Conservation (phyloP, 192 early-diverging fungal genomes). For the Coemansia sp. region DNA sequence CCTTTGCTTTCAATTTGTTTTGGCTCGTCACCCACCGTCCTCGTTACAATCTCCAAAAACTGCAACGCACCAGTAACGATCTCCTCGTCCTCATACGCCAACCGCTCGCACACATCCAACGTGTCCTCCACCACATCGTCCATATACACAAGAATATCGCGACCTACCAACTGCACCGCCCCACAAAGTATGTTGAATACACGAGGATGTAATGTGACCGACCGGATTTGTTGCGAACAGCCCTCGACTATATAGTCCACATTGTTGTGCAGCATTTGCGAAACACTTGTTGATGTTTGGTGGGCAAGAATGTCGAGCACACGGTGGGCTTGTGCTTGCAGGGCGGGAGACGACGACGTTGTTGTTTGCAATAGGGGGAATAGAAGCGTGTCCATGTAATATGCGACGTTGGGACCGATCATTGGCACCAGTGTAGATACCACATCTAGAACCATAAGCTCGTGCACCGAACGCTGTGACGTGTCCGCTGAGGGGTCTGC, state of each 20-base stretch:
- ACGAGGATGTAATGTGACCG: conserved; percentile 23
- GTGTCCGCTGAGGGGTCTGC: conserved; percentile 3
- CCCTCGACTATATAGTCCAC: conserved; percentile 51
- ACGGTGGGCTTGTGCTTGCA: conserved; percentile 20
- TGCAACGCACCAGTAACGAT: conserved; percentile 17
- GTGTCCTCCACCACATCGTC: conserved; percentile 50
- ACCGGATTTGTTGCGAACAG: conserved; percentile 37
- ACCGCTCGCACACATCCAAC: conserved; percentile 40
- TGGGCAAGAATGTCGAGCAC: conserved; percentile 20
- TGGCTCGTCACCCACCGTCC: conserved; percentile 12
- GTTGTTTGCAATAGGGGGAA: conserved; percentile 40
- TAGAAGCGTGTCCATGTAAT: conserved; percentile 38
- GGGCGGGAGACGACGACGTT: conserved; percentile 5
- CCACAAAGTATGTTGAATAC: conserved; percentile 33
- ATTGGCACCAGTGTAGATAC: conserved; percentile 18
- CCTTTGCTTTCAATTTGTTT: neutral
- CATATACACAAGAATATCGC: conserved; percentile 35
- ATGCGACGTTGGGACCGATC: conserved; percentile 22
- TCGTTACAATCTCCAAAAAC: conserved; percentile 34
- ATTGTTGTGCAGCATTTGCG: conserved; percentile 32
- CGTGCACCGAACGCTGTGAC: neutral
- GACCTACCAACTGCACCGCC: conserved; percentile 26
- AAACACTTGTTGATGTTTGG: conserved; percentile 5
- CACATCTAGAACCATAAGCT: conserved; percentile 23
- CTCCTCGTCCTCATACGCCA: conserved; percentile 10